phyloP scores from a whole-genome alignment of 2,329 filamentous ascomycete species.

The Chlorencoelia australis region DNA sequence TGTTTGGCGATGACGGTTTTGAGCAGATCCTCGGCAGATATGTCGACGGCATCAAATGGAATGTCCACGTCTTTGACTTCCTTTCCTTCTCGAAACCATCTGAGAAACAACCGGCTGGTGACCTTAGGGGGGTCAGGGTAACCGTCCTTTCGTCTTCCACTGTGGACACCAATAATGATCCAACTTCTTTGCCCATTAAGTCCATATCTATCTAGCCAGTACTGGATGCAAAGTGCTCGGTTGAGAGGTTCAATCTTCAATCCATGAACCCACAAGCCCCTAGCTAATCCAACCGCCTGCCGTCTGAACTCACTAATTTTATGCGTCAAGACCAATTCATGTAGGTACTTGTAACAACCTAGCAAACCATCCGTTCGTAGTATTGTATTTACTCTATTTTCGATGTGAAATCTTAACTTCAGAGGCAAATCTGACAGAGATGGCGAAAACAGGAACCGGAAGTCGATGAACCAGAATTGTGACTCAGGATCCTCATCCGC shows the following conservation, averaged over 20 bases:
- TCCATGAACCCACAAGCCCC: conserved; percentile 66
- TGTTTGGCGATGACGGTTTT: conserved; percentile 68
- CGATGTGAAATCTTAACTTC: conserved; percentile 54
- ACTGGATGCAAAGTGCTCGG: conserved; percentile 76
- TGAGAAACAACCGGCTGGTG: conserved; percentile 48
- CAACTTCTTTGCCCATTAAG: conserved; percentile 65
- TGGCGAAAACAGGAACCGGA: conserved; percentile 74
- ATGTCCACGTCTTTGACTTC: conserved; percentile 63
- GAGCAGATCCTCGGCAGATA: conserved; percentile 68
- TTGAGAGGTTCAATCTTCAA: conserved; percentile 71
- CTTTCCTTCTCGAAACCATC: conserved; percentile 79
- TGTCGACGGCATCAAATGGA: conserved; percentile 49
- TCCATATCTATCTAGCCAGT: conserved; percentile 63
- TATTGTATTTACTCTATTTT: conserved; percentile 60
- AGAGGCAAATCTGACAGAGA: conserved; percentile 51
- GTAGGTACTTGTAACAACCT: conserved; percentile 78
- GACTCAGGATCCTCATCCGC: conserved; percentile 73
- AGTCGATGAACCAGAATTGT: conserved; percentile 91
- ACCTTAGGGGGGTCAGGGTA: conserved; percentile 33
- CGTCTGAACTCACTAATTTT: conserved; percentile 76
- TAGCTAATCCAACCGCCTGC: conserved; percentile 63
- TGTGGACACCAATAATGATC: conserved; percentile 77
- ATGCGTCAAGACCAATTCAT: conserved; percentile 80
- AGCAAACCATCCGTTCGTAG: conserved; percentile 60
- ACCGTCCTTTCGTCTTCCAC: conserved; percentile 41